phyloP scores from a whole-genome alignment of 345 rosid genomes.

The Zanthoxylum bungeanum region DNA sequence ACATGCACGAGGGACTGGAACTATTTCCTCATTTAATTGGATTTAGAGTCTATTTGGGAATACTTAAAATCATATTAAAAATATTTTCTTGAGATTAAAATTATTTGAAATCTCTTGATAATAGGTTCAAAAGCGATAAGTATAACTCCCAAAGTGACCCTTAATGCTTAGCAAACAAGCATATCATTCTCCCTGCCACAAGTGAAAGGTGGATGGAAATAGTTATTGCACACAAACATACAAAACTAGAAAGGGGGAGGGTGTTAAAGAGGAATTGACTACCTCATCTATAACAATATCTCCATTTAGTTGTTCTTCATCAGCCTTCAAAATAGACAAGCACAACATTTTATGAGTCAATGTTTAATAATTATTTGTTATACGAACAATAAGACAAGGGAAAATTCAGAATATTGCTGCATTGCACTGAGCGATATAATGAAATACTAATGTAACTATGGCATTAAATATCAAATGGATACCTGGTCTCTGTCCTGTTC shows the following conservation, averaged over 20 bases:
- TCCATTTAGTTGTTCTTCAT: conserved; percentile 9
- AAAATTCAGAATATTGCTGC: neutral
- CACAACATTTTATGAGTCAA: neutral
- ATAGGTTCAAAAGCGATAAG: too few species aligned
- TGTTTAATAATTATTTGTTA: neutral
- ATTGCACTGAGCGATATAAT: neutral
- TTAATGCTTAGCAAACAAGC: neutral
- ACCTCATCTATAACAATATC: conserved; percentile 26
- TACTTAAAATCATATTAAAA: too few species aligned
- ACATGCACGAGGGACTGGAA: neutral
- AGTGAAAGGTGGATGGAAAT: neutral
- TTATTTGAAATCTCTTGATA: too few species aligned
- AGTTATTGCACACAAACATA: neutral
- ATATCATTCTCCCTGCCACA: neutral
- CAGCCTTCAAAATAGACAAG: conserved; percentile 19
- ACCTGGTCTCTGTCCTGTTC: conserved; percentile 32
- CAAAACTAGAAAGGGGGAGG: neutral
- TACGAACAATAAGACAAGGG: neutral
- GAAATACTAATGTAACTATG: neutral
- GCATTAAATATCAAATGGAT: neutral
- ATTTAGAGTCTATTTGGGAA: too few species aligned
- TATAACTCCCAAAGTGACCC: too few species aligned
- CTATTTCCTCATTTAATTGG: neutral
- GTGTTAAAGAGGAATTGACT: neutral
- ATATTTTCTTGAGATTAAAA: too few species aligned